Evolutionary conservation across 345 rosid species (phyloP).

Genomic region (Passiflora organensis): DNA sequence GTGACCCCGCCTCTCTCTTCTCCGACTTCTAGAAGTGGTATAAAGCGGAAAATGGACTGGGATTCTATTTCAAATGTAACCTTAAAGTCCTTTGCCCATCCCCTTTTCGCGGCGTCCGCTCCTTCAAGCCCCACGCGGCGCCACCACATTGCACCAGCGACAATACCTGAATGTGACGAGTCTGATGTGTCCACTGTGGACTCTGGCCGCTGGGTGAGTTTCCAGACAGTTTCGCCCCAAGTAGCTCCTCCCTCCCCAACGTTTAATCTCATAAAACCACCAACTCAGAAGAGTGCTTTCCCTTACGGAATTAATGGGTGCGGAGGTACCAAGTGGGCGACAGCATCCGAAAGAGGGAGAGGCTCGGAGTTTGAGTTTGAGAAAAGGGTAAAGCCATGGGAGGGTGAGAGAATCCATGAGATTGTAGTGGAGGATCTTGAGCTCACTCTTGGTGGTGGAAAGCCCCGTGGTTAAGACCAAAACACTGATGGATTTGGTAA

Average conservation of each 20-base stretch:
- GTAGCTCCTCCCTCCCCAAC: slow-evolving; percentile 75
- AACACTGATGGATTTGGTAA: too few species aligned
- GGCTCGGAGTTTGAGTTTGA: slow-evolving; percentile 75
- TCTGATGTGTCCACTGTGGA: slow-evolving; percentile 90
- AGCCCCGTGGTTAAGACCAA: slow-evolving; percentile 53
- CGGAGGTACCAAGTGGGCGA: too few species aligned
- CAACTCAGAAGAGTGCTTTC: slow-evolving; percentile 35
- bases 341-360: slow-evolving; percentile 52
- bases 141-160: slow-evolving; percentile 71
- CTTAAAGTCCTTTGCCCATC: slow-evolving; percentile 66
- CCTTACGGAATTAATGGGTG: too few species aligned
- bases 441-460: slow-evolving; percentile 82
- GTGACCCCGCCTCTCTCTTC: slow-evolving; percentile 91
- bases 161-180: slow-evolving; percentile 92
- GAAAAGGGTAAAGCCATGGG: slow-evolving; percentile 91
- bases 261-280: slow-evolving; percentile 72
- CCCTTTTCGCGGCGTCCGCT: slow-evolving; percentile 78
- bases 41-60: slow-evolving; percentile 79
- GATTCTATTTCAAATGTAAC: slow-evolving; percentile 61
- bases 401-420: slow-evolving; percentile 96
- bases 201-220: slow-evolving; percentile 91
- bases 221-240: slow-evolving; percentile 65
- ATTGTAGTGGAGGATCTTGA: slow-evolving; percentile 91
- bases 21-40: slow-evolving; percentile 68
- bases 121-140: slow-evolving; percentile 97